Base-by-base conservation (phyloP, 2,329 filamentous ascomycete species). In the Didymellaceae sp. region DNA sequence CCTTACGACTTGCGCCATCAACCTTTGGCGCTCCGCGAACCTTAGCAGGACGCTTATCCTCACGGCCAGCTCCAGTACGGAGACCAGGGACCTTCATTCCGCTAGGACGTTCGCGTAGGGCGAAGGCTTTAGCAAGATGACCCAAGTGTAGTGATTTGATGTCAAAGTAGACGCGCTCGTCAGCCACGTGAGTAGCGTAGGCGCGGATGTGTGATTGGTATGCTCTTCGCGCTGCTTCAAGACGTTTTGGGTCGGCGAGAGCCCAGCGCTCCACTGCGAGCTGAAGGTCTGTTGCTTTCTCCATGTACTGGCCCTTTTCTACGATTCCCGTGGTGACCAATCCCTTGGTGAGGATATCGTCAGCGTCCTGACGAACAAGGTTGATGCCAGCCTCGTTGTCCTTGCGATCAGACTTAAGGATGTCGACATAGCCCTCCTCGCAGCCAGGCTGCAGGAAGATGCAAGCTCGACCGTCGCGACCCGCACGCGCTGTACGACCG, bases 151-250 rank as follows among this genome's bases (percentile, higher is more conserved):
- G 77, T 65, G 90, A 85, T 53, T 90, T 91, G 74, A 97, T 95
- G 72, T 97, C 90, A 72, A 99, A 99, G 70, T 89, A 92, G 43
- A 80, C 79, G 43, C 94, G 83, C 76, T 99, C 94, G 33, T 87
- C 86, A 22, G 89, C 87, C 21, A 93, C 84, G 73, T 99, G 94
- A 0, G 94, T 99, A 2, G 94, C 91, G 71, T 99, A 99, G 1
- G 94, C 94, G 45, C 94, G 83, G 45, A 99, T 87, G 67, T 97
- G 92, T 41, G 90, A 94, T 68, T 95, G 91, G 77, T 90, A 99
- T 0, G 88, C 94, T 60, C 90, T 86, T 16, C 91, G 84, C 0
- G 89, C 93, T 64, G 91, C 82, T 63, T 96, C 91, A 4, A 96
- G 83, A 30, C 89, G 83, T 46, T 85, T 85, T 0, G 83, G 77